These are phyloP conservation scores for Odonthalia washingtoniensis DNA, from an alignment of 31 red algal species.

Conservation along the genomic window DNA sequence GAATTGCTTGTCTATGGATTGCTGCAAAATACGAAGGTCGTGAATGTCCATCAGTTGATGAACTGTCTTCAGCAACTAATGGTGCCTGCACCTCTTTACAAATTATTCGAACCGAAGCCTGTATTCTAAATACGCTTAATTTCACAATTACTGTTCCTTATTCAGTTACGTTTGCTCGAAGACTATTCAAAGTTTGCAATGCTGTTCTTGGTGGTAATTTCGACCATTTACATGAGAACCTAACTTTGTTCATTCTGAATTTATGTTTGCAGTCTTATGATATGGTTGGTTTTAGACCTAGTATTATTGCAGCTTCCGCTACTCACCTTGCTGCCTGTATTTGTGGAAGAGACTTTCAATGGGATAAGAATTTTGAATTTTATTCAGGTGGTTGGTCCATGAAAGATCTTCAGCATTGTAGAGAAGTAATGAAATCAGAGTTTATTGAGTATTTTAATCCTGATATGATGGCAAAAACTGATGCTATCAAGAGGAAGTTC, in stretches of 20 bases:
- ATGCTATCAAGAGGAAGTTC: constrained; percentile 93
- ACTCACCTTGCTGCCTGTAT: constrained; percentile 38
- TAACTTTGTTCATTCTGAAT: constrained; percentile 84
- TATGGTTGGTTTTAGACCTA: constrained; percentile 63
- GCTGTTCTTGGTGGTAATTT: background rate
- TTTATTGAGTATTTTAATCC: constrained; percentile 57
- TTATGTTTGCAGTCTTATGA: constrained; percentile 71
- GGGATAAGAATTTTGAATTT: constrained; percentile 66
- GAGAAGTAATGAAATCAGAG: constrained; percentile 48
- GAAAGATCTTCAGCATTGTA: constrained; percentile 61
- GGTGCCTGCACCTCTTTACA: constrained; percentile 83
- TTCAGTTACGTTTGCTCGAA: constrained; percentile 69
- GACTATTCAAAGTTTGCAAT: constrained; percentile 71
- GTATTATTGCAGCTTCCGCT: constrained; percentile 56
- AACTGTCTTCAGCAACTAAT: constrained; percentile 93
- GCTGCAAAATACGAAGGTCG: constrained; percentile 96
- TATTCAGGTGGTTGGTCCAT: constrained; percentile 71
- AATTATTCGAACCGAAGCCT: constrained; percentile 88
- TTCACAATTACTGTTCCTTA: constrained; percentile 93
- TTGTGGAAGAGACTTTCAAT: constrained; percentile 40
- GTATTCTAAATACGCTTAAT: constrained; percentile 80
- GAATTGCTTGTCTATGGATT: constrained; percentile 92
- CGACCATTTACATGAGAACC: constrained; percentile 19
- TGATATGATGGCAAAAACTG: constrained; percentile 57
- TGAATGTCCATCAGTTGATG: constrained; percentile 82